Percentiles rank a stretch among this genome's conserved stretches.
phyloP scores from a whole-genome alignment of 306 rosid species.

The Prunus kanzakura region DNA sequence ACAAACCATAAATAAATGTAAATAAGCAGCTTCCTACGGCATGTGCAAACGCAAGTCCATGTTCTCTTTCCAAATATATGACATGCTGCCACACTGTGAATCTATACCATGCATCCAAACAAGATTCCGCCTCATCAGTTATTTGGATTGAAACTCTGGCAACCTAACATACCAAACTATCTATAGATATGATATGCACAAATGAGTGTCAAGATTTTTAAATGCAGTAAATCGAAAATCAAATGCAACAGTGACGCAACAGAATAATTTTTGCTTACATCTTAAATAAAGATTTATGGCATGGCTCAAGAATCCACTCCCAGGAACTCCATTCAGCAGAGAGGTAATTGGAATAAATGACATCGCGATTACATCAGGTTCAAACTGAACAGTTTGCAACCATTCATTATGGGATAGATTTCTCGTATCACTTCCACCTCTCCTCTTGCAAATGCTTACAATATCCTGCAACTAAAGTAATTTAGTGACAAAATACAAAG shows the following conservation, averaged over 20 bases:
- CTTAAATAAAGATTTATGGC: conserved; percentile 95
- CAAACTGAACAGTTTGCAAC: conserved; percentile 80
- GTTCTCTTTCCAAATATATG: background rate
- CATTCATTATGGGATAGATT: conserved; percentile 69
- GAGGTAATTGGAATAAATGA: conserved; percentile 92
- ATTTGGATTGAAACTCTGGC: background rate
- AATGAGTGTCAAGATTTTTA: background rate
- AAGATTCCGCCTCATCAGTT: background rate
- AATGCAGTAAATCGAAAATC: conserved; percentile 15
- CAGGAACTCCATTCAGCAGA: conserved; percentile 87
- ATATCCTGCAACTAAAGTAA: conserved; percentile 58
- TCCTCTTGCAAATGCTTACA: conserved; percentile 66
- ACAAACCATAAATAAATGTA: background rate
- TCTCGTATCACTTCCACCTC: conserved; percentile 74
- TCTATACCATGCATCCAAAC: background rate
- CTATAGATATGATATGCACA: background rate
- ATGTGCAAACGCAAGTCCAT: background rate
- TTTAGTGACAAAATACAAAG: background rate
- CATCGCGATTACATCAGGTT: conserved; percentile 95
- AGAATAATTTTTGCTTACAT: conserved; percentile 58
- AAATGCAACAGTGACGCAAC: background rate
- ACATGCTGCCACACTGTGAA: background rate
- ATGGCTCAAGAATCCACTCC: conserved; percentile 98
- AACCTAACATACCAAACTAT: background rate
- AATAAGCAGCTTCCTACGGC: background rate